Evolutionary conservation across 139 green algal species (phyloP), one percentile per base, ranked within the genome.

Genomic region (Closterium sp.): DNA sequence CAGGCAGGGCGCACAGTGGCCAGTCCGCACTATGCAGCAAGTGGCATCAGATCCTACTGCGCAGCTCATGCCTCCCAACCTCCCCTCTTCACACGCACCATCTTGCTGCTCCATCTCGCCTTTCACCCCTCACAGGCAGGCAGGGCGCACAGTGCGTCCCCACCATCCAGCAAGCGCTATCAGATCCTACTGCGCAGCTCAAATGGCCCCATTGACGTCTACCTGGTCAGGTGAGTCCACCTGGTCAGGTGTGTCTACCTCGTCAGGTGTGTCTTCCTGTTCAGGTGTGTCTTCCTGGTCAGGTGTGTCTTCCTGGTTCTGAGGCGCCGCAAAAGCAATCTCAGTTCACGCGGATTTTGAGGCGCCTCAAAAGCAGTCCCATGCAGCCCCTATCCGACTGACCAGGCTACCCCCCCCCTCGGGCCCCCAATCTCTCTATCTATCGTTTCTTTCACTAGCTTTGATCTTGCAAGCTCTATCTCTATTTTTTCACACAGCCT

Each of bases 101-200:
- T 16, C 43, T 16, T 6, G 6, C 36, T 6, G 4, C 38, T 34
- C 88, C 84, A 81, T 81, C 32, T 19, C 31, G 12, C 85, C 31
- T 7, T 83, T 5, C 30, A 89, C 30, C 76, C 31, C 31, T 6
- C 69, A 34, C 25, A 25, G 34, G 87, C n/a, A 38, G 34, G 87
- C 87, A 84, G 87, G 28, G 25, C 87, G 2, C 87, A 32, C 35
- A 66, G 19, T 28, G 87, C 9, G 19, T 16, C 35, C 16, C 16
- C 21, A 12, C 4, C 28, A 34, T 33, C 8, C 25, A 31, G 31
- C 64, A 91, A 34, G 66, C 36, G 38, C 2, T 93, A 90, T 85
- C 90, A 93, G 34, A 93, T 93, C 21, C 36, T 93, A 10, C 30
- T 93, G 90, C 83, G 76, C 19, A 93, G 90, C 66, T 55, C 84